phyloP scores from a whole-genome alignment of 2,329 filamentous ascomycete genomes.

The Anisogramma anomala region DNA sequence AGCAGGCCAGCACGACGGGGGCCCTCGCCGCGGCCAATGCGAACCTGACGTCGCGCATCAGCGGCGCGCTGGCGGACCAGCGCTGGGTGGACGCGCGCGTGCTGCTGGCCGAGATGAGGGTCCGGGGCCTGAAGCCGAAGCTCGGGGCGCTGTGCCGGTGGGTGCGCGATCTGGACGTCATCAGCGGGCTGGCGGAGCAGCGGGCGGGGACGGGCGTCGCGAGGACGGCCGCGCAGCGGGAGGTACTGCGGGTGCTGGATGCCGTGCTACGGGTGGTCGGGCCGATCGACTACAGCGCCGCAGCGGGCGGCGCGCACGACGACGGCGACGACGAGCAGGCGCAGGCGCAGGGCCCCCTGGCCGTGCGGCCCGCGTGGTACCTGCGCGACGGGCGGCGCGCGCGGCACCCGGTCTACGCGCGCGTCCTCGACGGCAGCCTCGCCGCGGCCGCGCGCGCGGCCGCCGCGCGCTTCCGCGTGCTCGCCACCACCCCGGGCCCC shows the following conservation, averaged over 20 bases:
- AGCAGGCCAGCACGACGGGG: conserved; percentile 56
- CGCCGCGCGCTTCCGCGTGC: conserved; percentile 34
- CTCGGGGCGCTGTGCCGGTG: conserved; percentile 59
- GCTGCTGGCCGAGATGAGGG: conserved; percentile 57
- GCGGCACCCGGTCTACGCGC: conserved; percentile 39
- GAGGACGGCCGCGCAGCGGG: conserved; percentile 36
- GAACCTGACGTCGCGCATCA: conserved; percentile 56
- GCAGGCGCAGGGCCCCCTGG: conserved; percentile 31
- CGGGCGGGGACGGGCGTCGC: conserved; percentile 29
- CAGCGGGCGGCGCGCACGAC: too few species aligned
- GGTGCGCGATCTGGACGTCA: conserved; percentile 60
- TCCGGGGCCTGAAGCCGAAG: conserved; percentile 53
- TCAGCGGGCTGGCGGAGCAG: conserved; percentile 51
- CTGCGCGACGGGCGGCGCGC: conserved; percentile 31
- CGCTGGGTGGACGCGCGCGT: conserved; percentile 55
- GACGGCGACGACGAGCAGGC: too few species aligned
- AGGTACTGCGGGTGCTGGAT: conserved; percentile 51
- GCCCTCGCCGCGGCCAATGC: conserved; percentile 43
- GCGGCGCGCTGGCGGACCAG: conserved; percentile 52
- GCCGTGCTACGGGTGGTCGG: conserved; percentile 52
- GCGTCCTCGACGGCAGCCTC: conserved; percentile 47
- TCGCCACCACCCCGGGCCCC: conserved; percentile 49
- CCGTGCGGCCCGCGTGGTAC: conserved; percentile 51
- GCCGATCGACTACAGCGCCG: conserved; percentile 39
- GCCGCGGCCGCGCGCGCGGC: conserved; percentile 22